These are phyloP conservation scores for Conoideocrella luteorostrata DNA, from an alignment of 2,329 filamentous ascomycete species.

Conservation along the genomic window DNA sequence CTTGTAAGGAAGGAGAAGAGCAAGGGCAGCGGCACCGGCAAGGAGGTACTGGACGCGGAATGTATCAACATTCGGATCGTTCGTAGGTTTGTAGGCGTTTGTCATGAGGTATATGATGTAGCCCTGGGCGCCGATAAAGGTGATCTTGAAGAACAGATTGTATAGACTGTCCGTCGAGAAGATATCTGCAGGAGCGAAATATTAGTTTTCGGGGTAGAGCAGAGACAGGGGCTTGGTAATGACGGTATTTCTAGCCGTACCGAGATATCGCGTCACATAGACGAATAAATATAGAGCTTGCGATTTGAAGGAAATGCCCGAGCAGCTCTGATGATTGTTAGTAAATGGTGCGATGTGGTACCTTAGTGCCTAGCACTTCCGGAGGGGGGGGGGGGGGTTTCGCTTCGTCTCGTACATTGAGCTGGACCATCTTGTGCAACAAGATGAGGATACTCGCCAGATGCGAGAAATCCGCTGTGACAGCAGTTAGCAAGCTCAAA, in stretches of 20 bases:
- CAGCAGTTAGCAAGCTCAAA: slow-evolving; percentile 12
- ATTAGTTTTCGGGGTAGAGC: not conserved
- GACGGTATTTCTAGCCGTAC: slow-evolving; percentile 37
- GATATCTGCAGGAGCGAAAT: slow-evolving; percentile 52
- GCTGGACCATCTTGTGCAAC: slow-evolving; percentile 90
- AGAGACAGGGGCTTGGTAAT: not conserved
- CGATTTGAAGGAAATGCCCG: slow-evolving; percentile 97
- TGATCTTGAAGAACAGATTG: slow-evolving; percentile 91
- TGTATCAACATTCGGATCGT: slow-evolving; percentile 94
- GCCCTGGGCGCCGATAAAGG: slow-evolving; percentile 83
- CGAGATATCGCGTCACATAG: slow-evolving; percentile 88
- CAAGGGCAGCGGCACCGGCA: slow-evolving; percentile 70
- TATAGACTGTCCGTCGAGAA: slow-evolving; percentile 81
- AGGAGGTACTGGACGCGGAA: slow-evolving; percentile 96
- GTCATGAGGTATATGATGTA: slow-evolving; percentile 99
- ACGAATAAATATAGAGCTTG: slow-evolving; percentile 92
- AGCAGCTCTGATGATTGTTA: slow-evolving; percentile 64
- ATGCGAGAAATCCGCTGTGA: slow-evolving; percentile 86
- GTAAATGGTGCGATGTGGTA: too few relatives aligned
- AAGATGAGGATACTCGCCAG: slow-evolving; percentile 89
- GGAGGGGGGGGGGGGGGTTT: slow-evolving; percentile 4
- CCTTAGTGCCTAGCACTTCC: too few relatives aligned
- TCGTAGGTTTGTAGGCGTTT: slow-evolving; percentile 93
- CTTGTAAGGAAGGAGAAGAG: slow-evolving; percentile 75
- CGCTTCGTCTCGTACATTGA: slow-evolving; percentile 58